Evolutionary conservation across 2,329 filamentous ascomycete genomes (phyloP).

Genomic region (Aphanocladium album): DNA sequence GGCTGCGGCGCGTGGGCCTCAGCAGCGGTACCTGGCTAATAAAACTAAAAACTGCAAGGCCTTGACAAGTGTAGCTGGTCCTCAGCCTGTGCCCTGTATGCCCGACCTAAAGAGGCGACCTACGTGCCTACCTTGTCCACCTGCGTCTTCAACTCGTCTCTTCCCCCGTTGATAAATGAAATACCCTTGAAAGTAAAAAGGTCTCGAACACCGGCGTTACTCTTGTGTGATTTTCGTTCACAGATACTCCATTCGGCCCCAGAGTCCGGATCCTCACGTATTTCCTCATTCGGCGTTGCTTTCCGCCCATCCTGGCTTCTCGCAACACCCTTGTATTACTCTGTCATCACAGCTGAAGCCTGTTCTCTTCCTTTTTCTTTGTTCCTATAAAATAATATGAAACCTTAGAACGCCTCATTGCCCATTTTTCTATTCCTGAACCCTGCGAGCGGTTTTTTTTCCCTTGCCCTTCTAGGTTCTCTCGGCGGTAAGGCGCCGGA

Average conservation of each 20-base stretch:
- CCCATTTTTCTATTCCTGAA: neutral
- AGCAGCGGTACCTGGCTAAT: no score
- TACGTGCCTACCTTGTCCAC: neutral
- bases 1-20: no score
- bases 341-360: neutral
- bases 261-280: constrained; percentile 1
- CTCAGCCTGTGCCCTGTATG: no score
- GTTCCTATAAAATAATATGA: neutral
- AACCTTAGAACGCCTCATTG: neutral
- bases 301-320: neutral
- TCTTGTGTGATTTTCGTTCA: neutral
- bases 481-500: no score
- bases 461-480: no score
- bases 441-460: no score
- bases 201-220: neutral
- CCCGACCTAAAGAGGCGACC: no score
- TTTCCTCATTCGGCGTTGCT: neutral
- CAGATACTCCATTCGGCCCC: neutral
- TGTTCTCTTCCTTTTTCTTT: neutral
- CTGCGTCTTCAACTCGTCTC: neutral
- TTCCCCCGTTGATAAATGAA: no score
- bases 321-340: neutral
- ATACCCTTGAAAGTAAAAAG: neutral
- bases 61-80: no score
- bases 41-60: no score